Evolutionary conservation across 2,329 filamentous ascomycete species (phyloP), one percentile per base, ranked within the genome.

Genomic region (Fusarium poae): DNA sequence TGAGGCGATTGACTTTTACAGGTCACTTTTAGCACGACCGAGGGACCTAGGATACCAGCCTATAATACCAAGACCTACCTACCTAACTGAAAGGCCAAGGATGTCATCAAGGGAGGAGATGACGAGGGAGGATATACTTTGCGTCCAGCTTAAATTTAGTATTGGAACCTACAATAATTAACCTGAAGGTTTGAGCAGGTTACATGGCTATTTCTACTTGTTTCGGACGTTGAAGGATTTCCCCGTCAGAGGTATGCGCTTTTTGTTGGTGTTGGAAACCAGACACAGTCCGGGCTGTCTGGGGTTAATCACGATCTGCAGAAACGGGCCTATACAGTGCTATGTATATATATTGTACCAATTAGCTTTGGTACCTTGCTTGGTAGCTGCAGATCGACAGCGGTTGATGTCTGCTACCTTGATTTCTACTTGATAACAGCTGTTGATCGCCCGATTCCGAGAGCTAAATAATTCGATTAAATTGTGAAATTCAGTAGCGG

Each of bases 251-350:
- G 30, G 34, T 23, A 30, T 48, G 9, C 30, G 21, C 30, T 37
- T 18, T 48, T 34, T 39, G 34, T 62, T 62, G 51, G 48, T 53
- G 62, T 62, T 62, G 42, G 49, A 50, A 34, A 43, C 40, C 20
- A 12, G 32, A 51, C 32, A 21, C 57, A 32, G 40, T 51, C 25
- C n/a, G 27, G 27, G 27, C 27, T 53, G 50, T 50, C 50, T 23
- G 57, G 64, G 52, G 57, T 62, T 58, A 59, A 64, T 67, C 58
- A 64, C 49, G 65, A 67, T 67, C 63, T 67, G 44, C 63, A 54
- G 27, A 35, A 30, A 54, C 35, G 46, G 53, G 51, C 43, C 45
- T 32, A n/a, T 29, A 45, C 37, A 35, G n/a, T 30, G 23, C 23
- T 48, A 35, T n/a, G n/a, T n/a, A n/a, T n/a, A n/a, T n/a, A n/a